These are phyloP conservation scores for Microbotryum scabiosae DNA, from an alignment of 1,284 basidiomycete species.

Conservation along the genomic window DNA sequence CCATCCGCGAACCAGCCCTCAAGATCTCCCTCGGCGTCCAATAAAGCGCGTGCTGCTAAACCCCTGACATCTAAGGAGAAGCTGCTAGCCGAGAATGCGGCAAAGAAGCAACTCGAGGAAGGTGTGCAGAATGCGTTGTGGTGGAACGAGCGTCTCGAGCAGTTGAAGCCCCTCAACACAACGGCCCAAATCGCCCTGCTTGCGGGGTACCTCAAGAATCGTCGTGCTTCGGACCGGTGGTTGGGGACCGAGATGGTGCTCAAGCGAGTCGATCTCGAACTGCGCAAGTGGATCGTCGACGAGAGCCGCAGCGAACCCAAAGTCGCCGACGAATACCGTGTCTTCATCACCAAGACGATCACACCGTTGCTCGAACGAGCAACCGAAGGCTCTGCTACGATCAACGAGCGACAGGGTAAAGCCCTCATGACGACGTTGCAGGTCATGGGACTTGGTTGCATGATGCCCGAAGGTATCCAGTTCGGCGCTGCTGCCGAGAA, in stretches of 20 bases:
- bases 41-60: constrained; percentile 13
- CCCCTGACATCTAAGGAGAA: constrained; percentile 36
- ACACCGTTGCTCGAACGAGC: constrained; percentile 38
- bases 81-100: constrained; percentile 46
- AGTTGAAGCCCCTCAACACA: constrained; percentile 37
- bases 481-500: constrained; percentile 18
- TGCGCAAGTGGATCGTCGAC: constrained; percentile 50
- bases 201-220: constrained; percentile 45
- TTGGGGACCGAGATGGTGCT: constrained; percentile 50
- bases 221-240: constrained; percentile 42
- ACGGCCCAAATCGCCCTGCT: constrained; percentile 38
- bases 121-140: constrained; percentile 43
- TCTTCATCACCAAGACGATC: constrained; percentile 47
- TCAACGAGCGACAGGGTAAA: constrained; percentile 38
- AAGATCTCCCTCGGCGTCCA: constrained; percentile 36
- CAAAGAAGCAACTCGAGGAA: constrained; percentile 45
- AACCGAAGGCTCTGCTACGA: constrained; percentile 40
- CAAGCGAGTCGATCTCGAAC: constrained; percentile 50
- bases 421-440: constrained; percentile 44
- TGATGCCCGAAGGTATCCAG: constrained; percentile 35
- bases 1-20: constrained; percentile 3
- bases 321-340: constrained; percentile 45
- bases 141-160: constrained; percentile 48
- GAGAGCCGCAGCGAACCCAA: constrained; percentile 39
- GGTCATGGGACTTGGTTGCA: constrained; percentile 47